phyloP scores from a whole-genome alignment of 768 basidiomycete genomes.

The Termitomyces titanicus region DNA sequence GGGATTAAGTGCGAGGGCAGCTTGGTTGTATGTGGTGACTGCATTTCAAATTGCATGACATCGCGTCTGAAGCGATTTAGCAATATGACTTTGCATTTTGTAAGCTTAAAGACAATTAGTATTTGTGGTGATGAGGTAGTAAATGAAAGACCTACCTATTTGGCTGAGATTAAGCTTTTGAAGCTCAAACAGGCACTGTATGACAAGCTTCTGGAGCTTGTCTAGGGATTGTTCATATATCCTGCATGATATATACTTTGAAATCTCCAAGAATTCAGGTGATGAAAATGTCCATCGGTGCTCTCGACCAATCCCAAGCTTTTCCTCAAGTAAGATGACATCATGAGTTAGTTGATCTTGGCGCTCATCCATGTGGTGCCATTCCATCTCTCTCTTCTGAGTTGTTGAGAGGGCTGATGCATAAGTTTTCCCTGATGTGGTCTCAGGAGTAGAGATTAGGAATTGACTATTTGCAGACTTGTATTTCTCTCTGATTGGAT shows the following conservation, averaged over 20 bases:
- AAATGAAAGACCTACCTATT: conserved; percentile 21
- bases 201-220: not conserved
- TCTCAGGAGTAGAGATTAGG: too few species aligned
- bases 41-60: not conserved
- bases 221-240: not conserved
- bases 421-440: too few species aligned
- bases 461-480: too few species aligned
- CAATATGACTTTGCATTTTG: not conserved
- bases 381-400: too few species aligned
- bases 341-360: too few species aligned
- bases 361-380: too few species aligned
- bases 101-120: not conserved
- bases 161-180: conserved; percentile 31
- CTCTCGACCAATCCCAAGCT: too few species aligned
- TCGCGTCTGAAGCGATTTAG: not conserved
- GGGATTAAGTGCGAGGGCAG: not conserved
- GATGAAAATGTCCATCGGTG: not conserved
- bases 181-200: conserved; percentile 26
- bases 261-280: not conserved
- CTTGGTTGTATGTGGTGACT: not conserved
- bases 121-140: not conserved
- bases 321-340: too few species aligned
- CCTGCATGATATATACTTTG: not conserved
- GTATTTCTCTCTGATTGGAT: too few species aligned
- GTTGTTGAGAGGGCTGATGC: too few species aligned